Conservation (phyloP, 2,329 filamentous ascomycete species). For the Cephalotrichum gorgonifer region DNA sequence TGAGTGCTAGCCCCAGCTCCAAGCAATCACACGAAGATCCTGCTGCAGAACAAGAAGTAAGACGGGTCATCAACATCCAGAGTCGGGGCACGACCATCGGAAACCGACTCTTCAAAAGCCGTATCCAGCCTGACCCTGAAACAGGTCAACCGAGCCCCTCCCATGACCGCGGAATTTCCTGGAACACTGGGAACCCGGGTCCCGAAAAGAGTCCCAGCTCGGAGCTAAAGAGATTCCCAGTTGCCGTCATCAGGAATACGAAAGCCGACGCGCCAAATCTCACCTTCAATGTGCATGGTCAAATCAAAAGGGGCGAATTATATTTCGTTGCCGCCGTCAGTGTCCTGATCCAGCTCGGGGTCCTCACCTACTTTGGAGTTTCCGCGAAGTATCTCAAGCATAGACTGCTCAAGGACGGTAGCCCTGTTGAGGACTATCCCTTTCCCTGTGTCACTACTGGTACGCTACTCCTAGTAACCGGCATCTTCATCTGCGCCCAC, state of each 20-base stretch:
- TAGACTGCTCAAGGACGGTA: slow-evolving; percentile 7
- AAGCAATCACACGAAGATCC: too few species aligned
- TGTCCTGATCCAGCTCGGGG: slow-evolving; percentile 12
- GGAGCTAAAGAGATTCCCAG: too few species aligned
- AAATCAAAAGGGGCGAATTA: slow-evolving; percentile 7
- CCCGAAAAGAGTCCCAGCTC: too few species aligned
- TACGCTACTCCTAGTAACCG: slow-evolving; percentile 15
- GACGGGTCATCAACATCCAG: too few species aligned
- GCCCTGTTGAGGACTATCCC: slow-evolving; percentile 10
- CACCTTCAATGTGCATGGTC: slow-evolving; percentile 7
- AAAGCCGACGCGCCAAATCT: background rate
- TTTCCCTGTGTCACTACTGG: slow-evolving; percentile 15
- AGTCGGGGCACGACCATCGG: background rate
- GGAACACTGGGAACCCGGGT: too few species aligned
- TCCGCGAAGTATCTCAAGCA: slow-evolving; percentile 4
- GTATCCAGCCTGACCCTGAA: too few species aligned
- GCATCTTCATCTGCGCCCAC: slow-evolving; percentile 18
- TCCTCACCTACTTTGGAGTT: slow-evolving; percentile 10
- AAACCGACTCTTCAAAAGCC: too few species aligned
- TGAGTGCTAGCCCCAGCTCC: too few species aligned
- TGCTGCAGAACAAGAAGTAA: too few species aligned
- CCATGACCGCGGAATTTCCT: too few species aligned
- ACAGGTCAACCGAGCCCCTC: too few species aligned
- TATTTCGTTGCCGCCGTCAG: slow-evolving; percentile 11
- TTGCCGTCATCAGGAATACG: background rate